Base-by-base conservation (phyloP, 2,329 filamentous ascomycete species). In the Byssochlamys sp. region DNA sequence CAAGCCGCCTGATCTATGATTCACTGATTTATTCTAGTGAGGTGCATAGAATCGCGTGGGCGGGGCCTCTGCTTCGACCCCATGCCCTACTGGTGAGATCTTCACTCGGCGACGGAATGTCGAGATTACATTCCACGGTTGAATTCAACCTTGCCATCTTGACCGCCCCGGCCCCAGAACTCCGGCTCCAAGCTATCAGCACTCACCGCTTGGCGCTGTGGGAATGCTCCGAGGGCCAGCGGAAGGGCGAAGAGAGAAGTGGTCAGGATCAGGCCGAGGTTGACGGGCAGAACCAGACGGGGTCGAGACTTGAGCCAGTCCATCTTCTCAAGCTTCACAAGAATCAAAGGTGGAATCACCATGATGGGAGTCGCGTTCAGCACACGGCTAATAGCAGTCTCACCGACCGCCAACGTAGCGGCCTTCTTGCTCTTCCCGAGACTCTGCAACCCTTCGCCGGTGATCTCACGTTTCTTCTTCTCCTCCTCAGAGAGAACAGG, bases 301-400 rank as follows among this genome's bases (percentile, higher is more conserved):
- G 92, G 94, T 62, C 89, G 83, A 61, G 80, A 79, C 76, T 85
- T 85, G 66, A 97, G 75, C 90, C 90, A 97, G 59, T 87, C 81
- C 55, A 85, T 89, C 74, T 86, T 83, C 80, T 99, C 91, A 66
- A 99, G 78, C 64, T 85, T 81, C 55, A 97, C 88, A 56, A 99
- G 81, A 26, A 95, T 77, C 70, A 99, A 78, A 25, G 94, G 90
- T 49, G 94, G 94, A 52, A 99, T 80, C 12, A 95, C 91, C 94
- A 99, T 99, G 77, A 99, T 94, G 10, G 94, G 94, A 11, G 89
- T 95, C 60, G 90, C 89, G 74, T 97, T 99, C 67, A 97, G 80
- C 59, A 97, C 91, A 59, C 94, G 85, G 64, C 89, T 94, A 52
- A 95, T 78, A 2, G 94, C 94, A 53, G 94, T 99, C 79, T 99